Evolutionary conservation across 352 stramenopile genomes (phyloP).

Genomic region (Blastocystis sp.): DNA sequence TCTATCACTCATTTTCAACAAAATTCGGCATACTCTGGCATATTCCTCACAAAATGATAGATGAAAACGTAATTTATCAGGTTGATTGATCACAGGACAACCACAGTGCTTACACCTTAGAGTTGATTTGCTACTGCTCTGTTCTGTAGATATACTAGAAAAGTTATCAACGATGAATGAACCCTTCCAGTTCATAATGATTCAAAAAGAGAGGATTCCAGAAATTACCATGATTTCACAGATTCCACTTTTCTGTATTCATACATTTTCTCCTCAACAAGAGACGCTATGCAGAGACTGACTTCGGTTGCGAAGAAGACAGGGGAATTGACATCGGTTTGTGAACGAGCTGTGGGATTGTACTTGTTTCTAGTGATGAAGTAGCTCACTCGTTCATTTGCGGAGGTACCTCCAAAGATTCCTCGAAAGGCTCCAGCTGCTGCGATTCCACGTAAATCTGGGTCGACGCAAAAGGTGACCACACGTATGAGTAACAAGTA

Average conservation of each 20-base stretch:
- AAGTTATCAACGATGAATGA: no score
- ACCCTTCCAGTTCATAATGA: no score
- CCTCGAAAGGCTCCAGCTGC: neutral
- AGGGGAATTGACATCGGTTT: neutral
- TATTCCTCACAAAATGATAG: neutral
- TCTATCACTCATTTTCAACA: neutral
- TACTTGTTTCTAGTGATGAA: neutral
- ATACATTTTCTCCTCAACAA: neutral
- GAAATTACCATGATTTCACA: neutral
- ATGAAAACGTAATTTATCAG: neutral
- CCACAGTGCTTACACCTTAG: neutral
- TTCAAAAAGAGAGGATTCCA: no score
- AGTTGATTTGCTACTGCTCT: no score
- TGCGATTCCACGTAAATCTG: neutral
- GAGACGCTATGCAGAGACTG: slow-evolving; percentile 8
- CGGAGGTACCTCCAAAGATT: neutral
- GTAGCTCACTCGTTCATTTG: slow-evolving; percentile 23
- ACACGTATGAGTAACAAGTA: neutral
- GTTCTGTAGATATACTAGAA: no score
- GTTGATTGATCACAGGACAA: neutral
- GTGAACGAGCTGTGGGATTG: neutral
- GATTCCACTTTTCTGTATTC: neutral
- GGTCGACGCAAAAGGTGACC: neutral
- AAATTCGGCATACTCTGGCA: neutral
- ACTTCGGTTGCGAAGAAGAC: neutral